These are phyloP conservation scores for Metschnikowia anglica DNA, from an alignment of 805 yeast species.

Conservation along the genomic window DNA sequence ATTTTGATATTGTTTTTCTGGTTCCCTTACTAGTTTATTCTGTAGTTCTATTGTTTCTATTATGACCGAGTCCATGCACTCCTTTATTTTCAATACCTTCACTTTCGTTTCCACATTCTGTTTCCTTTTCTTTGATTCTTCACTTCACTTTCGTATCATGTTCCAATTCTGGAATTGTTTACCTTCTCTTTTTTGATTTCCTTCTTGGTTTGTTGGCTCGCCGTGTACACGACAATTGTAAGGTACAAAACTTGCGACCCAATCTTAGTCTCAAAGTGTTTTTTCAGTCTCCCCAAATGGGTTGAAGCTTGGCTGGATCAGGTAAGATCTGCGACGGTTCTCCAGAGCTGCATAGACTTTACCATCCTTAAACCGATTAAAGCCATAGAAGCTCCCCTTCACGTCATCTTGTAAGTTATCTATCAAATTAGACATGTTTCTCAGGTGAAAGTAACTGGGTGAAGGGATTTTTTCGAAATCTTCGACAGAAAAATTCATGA, in stretches of 20 bases:
- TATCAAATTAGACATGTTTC: slow-evolving; percentile 48
- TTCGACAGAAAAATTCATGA: slow-evolving; percentile 43
- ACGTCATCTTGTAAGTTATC: slow-evolving; percentile 44
- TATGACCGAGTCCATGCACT: neutral
- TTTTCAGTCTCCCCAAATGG: slow-evolving; percentile 16
- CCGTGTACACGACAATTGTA: neutral
- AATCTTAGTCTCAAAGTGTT: neutral
- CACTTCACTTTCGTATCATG: too few relatives aligned
- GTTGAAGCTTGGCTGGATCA: slow-evolving; percentile 17
- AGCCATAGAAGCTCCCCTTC: slow-evolving; percentile 43
- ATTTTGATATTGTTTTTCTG: neutral
- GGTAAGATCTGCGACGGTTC: slow-evolving; percentile 12
- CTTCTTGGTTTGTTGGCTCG: neutral
- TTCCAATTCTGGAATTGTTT: too few relatives aligned
- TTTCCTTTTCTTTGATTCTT: neutral
- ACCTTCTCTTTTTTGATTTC: neutral
- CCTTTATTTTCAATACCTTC: neutral
- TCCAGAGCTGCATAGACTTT: neutral
- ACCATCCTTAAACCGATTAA: slow-evolving; percentile 19
- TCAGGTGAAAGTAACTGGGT: slow-evolving; percentile 54
- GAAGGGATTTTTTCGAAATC: slow-evolving; percentile 41
- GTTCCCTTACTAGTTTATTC: neutral
- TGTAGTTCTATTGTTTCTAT: slow-evolving; percentile 1
- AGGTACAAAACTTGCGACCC: too few relatives aligned
- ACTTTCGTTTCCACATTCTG: neutral